These are phyloP conservation scores for Colletotrichum cordylinicola DNA, from an alignment of 2,329 filamentous ascomycete genomes.

Conservation along the genomic window DNA sequence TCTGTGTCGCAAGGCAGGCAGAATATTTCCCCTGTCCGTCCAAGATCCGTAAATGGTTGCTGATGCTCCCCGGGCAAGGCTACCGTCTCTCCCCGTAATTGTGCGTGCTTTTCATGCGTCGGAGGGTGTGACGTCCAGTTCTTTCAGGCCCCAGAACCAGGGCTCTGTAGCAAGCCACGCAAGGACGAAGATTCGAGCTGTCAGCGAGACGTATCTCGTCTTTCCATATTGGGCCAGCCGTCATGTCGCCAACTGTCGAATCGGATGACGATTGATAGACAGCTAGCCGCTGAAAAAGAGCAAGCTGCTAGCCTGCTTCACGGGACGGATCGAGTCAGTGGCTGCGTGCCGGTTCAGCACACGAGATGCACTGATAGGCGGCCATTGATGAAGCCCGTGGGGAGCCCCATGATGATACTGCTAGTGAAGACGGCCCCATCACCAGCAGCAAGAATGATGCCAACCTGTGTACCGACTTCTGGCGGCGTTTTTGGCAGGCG, in stretches of 20 bases:
- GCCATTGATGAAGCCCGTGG: neutral
- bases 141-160: neutral
- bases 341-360: neutral
- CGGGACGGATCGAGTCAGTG: conserved; percentile 12
- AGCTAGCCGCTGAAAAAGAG: neutral
- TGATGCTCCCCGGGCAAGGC: neutral
- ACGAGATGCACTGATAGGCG: neutral
- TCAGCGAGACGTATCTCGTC: neutral
- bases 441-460: neutral
- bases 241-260: neutral
- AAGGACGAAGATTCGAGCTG: neutral
- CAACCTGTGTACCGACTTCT: conserved; percentile 9
- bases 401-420: neutral
- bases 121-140: neutral
- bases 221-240: neutral
- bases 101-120: neutral
- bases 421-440: neutral
- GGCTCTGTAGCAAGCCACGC: neutral
- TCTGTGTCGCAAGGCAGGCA: neutral
- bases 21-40: neutral
- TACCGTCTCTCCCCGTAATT: neutral
- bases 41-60: neutral
- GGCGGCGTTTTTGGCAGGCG: neutral
- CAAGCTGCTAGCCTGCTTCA: neutral
- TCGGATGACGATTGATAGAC: neutral